phyloP scores from a whole-genome alignment of 2,329 filamentous ascomycete genomes.

The Trichoderma sp. region DNA sequence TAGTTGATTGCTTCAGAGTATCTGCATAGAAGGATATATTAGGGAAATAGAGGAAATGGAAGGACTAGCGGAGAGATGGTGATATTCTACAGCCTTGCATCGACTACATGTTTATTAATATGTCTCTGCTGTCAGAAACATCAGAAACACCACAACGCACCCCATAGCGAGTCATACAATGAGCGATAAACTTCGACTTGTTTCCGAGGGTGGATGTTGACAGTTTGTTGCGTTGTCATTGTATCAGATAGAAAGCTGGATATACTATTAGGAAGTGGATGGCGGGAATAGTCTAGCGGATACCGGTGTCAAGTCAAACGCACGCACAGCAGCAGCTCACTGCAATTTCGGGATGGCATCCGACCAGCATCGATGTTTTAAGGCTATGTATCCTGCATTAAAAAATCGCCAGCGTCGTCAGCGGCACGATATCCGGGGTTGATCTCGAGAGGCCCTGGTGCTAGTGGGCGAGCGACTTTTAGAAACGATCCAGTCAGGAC shows the following conservation, averaged over 20 bases:
- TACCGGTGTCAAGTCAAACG: background rate
- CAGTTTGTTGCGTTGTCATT: background rate
- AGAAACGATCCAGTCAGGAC: background rate
- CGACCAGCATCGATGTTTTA: background rate
- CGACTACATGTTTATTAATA: background rate
- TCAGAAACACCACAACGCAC: background rate
- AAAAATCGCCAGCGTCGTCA: background rate
- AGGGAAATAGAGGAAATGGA: background rate
- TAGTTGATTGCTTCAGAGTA: background rate
- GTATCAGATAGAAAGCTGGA: slow-evolving; percentile 1
- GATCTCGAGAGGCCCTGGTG: background rate
- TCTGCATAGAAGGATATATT: background rate
- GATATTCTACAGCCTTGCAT: background rate
- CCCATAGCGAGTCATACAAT: background rate
- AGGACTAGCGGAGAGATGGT: background rate
- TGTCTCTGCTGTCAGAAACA: background rate
- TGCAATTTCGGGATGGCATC: slow-evolving; percentile 5
- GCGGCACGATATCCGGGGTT: background rate
- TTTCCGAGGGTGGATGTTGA: background rate
- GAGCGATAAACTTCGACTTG: background rate
- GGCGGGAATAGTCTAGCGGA: background rate
- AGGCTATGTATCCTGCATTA: background rate
- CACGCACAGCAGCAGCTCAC: background rate
- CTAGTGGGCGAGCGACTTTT: background rate
- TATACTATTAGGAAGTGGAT: background rate